A percentile compares a stretch with the other conserved stretches of the same genome.
These are phyloP conservation scores for Gaeumannomyces sp. DNA, from an alignment of 2,329 filamentous ascomycete species.

Conservation along the genomic window DNA sequence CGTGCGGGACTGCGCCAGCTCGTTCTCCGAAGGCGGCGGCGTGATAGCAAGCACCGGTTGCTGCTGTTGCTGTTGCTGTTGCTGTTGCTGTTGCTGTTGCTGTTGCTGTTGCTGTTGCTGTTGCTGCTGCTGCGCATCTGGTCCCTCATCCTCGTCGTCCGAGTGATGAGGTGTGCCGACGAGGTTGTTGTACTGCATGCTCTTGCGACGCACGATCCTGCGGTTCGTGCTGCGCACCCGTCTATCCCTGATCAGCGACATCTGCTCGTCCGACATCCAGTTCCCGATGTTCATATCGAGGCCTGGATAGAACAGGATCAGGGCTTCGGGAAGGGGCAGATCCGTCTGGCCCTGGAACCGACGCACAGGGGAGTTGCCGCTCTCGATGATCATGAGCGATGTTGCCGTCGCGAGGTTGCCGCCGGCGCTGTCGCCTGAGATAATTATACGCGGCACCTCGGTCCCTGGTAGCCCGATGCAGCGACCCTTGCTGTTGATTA, in stretches of 20 bases:
- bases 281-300: slow-evolving; percentile 97
- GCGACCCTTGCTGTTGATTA: slow-evolving; percentile 64
- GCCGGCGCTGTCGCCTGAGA: slow-evolving; percentile 76
- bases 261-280: slow-evolving; percentile 99
- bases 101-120: not conserved
- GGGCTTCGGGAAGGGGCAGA: slow-evolving; percentile 69
- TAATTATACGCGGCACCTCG: slow-evolving; percentile 58
- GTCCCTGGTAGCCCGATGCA: slow-evolving; percentile 70
- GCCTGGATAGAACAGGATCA: slow-evolving; percentile 82
- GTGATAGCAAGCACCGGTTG: slow-evolving; percentile 14
- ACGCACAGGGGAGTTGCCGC: slow-evolving; percentile 49
- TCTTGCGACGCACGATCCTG: slow-evolving; percentile 75
- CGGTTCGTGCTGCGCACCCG: slow-evolving; percentile 71
- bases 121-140: slow-evolving; percentile 16
- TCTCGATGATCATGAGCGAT: slow-evolving; percentile 84
- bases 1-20: slow-evolving; percentile 9
- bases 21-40: slow-evolving; percentile 18
- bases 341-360: slow-evolving; percentile 50
- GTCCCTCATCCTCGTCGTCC: slow-evolving; percentile 59
- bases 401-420: slow-evolving; percentile 76
- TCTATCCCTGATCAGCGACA: slow-evolving; percentile 85
- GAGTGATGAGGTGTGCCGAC: slow-evolving; percentile 79
- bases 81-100: no score
- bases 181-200: slow-evolving; percentile 77
- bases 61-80: not conserved